Conservation (phyloP, 257 asterid species). For the Solanum phureja region DNA sequence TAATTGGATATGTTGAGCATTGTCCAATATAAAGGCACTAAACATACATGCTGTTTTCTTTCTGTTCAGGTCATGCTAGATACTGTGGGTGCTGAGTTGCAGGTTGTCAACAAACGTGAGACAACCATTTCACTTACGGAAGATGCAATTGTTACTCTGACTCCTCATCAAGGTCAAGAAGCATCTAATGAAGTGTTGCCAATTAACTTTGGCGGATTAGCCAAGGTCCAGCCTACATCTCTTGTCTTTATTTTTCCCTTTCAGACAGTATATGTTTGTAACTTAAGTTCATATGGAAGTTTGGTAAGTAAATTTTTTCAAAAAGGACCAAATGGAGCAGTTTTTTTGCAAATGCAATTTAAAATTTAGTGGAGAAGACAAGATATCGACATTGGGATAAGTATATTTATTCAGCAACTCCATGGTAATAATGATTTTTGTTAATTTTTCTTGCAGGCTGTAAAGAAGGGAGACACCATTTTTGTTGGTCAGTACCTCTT, state of each 20-base stretch:
- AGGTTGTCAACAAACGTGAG: conserved; percentile 57
- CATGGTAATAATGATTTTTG: neutral
- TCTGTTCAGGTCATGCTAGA: conserved; percentile 63
- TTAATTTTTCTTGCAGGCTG: conserved; percentile 39
- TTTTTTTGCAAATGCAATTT: neutral
- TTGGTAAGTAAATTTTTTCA: neutral
- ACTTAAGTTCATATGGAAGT: neutral
- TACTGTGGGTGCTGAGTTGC: conserved; percentile 73
- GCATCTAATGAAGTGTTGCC: conserved; percentile 58
- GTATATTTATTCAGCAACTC: neutral
- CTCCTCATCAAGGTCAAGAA: conserved; percentile 66
- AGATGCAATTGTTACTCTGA: conserved; percentile 49
- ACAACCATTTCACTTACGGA: conserved; percentile 51
- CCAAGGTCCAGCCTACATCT: conserved; percentile 36
- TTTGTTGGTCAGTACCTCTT: conserved; percentile 84
- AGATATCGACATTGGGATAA: neutral
- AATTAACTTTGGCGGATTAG: conserved; percentile 55
- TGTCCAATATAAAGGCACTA: neutral
- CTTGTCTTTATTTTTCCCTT: neutral
- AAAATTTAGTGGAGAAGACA: neutral
- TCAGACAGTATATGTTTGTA: neutral
- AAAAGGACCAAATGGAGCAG: neutral
- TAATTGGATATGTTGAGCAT: neutral
- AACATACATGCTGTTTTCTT: neutral
- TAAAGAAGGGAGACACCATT: conserved; percentile 77